These are phyloP conservation scores for Hypomyces rosellus DNA, from an alignment of 2,329 filamentous ascomycete genomes.

Conservation along the genomic window DNA sequence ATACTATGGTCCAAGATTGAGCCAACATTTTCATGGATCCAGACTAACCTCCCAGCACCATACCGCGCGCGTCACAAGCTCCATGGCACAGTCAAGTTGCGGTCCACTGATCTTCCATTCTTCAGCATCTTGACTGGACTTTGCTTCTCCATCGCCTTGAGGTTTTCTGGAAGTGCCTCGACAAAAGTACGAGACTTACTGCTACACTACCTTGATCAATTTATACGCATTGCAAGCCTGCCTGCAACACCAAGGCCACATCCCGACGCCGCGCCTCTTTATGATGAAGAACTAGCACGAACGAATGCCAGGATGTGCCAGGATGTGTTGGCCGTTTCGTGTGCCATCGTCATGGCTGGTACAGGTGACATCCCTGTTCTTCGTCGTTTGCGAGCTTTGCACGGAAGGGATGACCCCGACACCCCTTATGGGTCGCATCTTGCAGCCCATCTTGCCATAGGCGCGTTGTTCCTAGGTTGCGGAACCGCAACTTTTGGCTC, in stretches of 20 bases:
- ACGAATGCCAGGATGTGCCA: constrained; percentile 87
- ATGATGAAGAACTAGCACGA: constrained; percentile 78
- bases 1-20: constrained; percentile 88
- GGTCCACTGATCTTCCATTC: constrained; percentile 80
- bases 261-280: constrained; percentile 40
- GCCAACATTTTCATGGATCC: constrained; percentile 68
- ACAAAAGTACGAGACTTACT: constrained; percentile 70
- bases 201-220: constrained; percentile 77
- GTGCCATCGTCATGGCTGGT: constrained; percentile 88
- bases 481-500: constrained; percentile 90
- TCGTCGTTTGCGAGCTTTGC: constrained; percentile 76
- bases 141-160: constrained; percentile 71
- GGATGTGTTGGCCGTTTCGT: constrained; percentile 75
- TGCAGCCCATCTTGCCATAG: constrained; percentile 86
- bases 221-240: constrained; percentile 69
- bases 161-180: constrained; percentile 68
- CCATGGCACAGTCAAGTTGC: constrained; percentile 53
- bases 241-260: constrained; percentile 25
- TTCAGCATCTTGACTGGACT: constrained; percentile 88
- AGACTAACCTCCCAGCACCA: constrained; percentile 61
- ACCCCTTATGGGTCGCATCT: constrained; percentile 92
- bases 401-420: constrained; percentile 76
- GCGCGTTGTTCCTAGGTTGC: constrained; percentile 83
- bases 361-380: constrained; percentile 85
- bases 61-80: constrained; percentile 61